Base-by-base conservation (phyloP, 2,329 filamentous ascomycete genomes). In the Cryoendolithus antarcticus region DNA sequence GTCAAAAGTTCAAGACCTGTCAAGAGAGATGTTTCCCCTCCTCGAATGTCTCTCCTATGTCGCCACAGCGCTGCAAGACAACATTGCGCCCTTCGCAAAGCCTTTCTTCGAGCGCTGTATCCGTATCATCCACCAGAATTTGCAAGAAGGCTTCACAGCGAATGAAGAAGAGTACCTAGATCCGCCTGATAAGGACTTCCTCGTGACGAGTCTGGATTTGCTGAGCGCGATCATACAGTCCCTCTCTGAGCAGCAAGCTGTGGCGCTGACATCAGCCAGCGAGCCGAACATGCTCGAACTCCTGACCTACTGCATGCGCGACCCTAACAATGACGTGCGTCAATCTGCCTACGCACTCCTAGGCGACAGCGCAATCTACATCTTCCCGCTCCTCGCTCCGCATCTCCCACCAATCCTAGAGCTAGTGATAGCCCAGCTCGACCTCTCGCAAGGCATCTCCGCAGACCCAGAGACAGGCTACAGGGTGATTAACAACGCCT, bases 21-120 rank as follows among this genome's bases (percentile, higher is more conserved):
- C 89, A 3, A 75, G 86, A 48, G 91, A 98, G 63, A 73, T 98
- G 43, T 95, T 98, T 59, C 88, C 91, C 1, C 67, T 98, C 35
- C 71, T 96, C n/a, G 91, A 96, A 61, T 98, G 91, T 56, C 72
- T 98, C 33, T 93, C 91, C 1, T 98, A 94, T 56, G 82, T 98
- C 32, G 83, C 88, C 35, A 81, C 84, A 53, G 86, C 91, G 2
- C 77, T 98, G 32, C 82, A 83, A 27, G 73, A 80, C 48, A 71
- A 74, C 1, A 98, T 98, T 56, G 73, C 84, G 4, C 84, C 83
- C 4, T 98, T 88, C 55, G 85, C 91, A 1, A 70, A 76, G 42
- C 81, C 86, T 4, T 86, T 98, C 39, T 98, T 96, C 65, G 68
- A 72, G 39, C 77, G 91, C 47, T 96, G 89, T 58, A 80, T 89